Conservation (phyloP, 257 asterid species). For the Rubia yunnanensis region DNA sequence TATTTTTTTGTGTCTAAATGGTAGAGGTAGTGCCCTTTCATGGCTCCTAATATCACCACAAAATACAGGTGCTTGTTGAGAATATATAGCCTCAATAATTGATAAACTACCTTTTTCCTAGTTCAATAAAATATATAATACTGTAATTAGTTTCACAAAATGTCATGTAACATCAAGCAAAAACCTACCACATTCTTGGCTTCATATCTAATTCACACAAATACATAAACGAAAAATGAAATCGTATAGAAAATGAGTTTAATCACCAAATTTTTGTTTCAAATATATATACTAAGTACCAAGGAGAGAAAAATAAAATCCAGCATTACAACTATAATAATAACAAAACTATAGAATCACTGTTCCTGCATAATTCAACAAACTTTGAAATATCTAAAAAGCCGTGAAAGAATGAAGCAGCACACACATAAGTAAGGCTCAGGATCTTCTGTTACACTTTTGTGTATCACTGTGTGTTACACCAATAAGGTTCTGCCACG, state of each 20-base stretch:
- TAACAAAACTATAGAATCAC: background rate
- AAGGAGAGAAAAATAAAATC: background rate
- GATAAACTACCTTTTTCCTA: slow-evolving; percentile 63
- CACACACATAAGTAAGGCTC: no score
- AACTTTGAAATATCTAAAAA: background rate
- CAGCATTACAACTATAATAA: background rate
- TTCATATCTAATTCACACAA: background rate
- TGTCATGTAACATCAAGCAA: background rate
- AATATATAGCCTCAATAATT: slow-evolving; percentile 79
- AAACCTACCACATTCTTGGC: background rate
- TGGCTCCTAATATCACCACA: slow-evolving; percentile 93
- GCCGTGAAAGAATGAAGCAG: no score
- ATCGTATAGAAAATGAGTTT: background rate
- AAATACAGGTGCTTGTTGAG: slow-evolving; percentile 75
- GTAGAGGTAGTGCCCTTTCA: slow-evolving; percentile 54
- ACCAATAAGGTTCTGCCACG: no score
- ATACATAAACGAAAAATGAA: background rate
- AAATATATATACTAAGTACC: background rate
- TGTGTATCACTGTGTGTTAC: no score
- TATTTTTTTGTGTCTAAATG: background rate
- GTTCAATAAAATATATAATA: slow-evolving; percentile 10
- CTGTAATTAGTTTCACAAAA: background rate
- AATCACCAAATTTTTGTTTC: background rate
- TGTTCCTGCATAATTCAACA: background rate
- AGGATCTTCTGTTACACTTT: no score